A percentile compares a stretch with the other conserved stretches of the same genome.
Conservation (phyloP, 2,329 filamentous ascomycete genomes). For the Paecilomyces fulvus region DNA sequence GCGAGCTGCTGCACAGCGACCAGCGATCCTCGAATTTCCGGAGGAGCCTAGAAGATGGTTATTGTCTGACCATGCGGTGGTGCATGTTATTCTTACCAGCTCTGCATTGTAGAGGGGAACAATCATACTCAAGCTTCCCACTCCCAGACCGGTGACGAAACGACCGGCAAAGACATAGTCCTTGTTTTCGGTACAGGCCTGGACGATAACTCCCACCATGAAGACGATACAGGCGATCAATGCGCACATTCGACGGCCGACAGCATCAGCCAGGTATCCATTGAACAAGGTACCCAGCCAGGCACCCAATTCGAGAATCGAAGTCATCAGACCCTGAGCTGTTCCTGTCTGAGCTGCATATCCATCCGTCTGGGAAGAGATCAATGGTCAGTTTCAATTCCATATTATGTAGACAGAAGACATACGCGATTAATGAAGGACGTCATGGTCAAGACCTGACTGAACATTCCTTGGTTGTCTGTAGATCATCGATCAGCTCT, state of each 20-base stretch:
- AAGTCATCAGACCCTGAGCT: constrained; percentile 24
- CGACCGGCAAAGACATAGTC: constrained; percentile 31
- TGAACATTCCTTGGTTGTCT: constrained; percentile 68
- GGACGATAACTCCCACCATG: constrained; percentile 29
- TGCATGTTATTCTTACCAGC: constrained; percentile 12
- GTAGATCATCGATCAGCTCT: background rate
- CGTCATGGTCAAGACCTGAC: constrained; percentile 52
- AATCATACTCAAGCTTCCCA: constrained; percentile 34
- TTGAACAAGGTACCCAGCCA: constrained; percentile 30
- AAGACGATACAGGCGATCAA: constrained; percentile 27
- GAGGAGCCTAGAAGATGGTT: constrained; percentile 23
- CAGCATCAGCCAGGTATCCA: constrained; percentile 29
- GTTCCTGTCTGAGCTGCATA: constrained; percentile 18
- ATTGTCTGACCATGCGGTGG: background rate
- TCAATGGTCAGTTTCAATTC: background rate
- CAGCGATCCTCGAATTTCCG: constrained; percentile 34
- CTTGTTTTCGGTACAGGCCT: constrained; percentile 23
- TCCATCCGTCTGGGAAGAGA: constrained; percentile 14
- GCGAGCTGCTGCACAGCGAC: constrained; percentile 36
- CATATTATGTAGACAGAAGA: constrained; percentile 18
- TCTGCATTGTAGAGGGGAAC: constrained; percentile 34
- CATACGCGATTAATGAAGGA: constrained; percentile 40
- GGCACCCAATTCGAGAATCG: constrained; percentile 35
- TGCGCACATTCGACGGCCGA: constrained; percentile 26
- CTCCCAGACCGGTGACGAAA: constrained; percentile 35